phyloP scores from a whole-genome alignment of 495 filamentous ascomycete species.

The Aspergillus diversus region DNA sequence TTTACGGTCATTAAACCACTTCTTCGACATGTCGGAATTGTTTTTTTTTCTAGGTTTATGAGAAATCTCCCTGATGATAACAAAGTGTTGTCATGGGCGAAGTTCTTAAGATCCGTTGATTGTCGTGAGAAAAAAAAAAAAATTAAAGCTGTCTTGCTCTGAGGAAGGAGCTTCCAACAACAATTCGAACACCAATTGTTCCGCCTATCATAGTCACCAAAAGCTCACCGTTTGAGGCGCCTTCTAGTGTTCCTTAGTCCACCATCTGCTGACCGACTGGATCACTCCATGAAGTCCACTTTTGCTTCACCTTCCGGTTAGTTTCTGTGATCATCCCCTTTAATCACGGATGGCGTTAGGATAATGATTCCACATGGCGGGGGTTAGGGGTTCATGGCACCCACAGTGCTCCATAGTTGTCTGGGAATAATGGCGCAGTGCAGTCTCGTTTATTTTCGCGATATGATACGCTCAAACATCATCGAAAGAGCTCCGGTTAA shows the following conservation, averaged over 20 bases:
- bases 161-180: too few species aligned
- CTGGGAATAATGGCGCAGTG: constrained; percentile 2
- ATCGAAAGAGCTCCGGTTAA: constrained; percentile 5
- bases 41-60: background rate
- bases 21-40: background rate
- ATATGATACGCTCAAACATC: constrained; percentile 10
- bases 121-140: too few species aligned
- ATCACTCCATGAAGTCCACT: background rate
- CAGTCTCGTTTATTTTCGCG: constrained; percentile 6
- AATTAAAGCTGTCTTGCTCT: too few species aligned
- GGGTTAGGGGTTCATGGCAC: background rate
- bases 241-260: background rate
- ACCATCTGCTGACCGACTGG: background rate
- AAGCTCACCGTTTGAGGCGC: too few species aligned
- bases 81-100: background rate
- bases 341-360: background rate
- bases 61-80: background rate
- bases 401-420: background rate
- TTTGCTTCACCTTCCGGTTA: background rate
- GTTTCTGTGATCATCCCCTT: background rate
- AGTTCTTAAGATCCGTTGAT: too few species aligned
- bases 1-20: constrained; percentile 16
- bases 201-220: too few species aligned
- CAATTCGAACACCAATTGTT: too few species aligned
- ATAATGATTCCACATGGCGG: background rate